Base-by-base conservation (phyloP, 2,329 filamentous ascomycete species). In the Orbilia oligospora region DNA sequence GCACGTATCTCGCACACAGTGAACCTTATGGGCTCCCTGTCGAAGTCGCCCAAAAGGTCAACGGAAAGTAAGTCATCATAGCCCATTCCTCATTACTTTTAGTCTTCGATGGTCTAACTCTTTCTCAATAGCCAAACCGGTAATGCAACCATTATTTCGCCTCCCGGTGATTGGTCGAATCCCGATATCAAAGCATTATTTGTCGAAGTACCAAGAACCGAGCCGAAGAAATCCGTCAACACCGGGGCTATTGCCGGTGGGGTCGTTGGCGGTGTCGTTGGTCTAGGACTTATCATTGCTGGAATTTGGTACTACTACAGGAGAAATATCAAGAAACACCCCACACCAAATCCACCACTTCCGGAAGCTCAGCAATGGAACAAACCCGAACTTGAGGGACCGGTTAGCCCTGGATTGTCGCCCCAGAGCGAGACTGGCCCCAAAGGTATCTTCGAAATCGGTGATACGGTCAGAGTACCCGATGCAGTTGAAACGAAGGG, bases 311-410 rank as follows among this genome's bases (percentile, higher is more conserved):
- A 36, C 22, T 55, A 71, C 30, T 64, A 77, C 22, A 33, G 67
- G 36, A 44, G 67, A 49, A 67, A 77, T 12, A 63, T 77, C 30
- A 67, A 63, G 67, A 66, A 71, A 46, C 18, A 24, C 20, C 67
- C 71, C 10, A 69, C 67, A 5, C 73, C 73, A 0, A 27, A 67
- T 27, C 67, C 67, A 20, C 73, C 73, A 51, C 73, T 69, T 1
- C 41, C 73, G 4, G 67, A 77, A 64, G 61, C 38, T 14, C 67
- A 71, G 33, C 73, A 77, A 49, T 77, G 73, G 73, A 53, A 61
- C 18, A 77, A 77, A n/a, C 73, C 73, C 18, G 73, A 77, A 55
- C 73, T 77, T 10, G 73, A 77, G 38, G 73, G 73, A n/a, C 22
- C 30, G 9, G 1, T 68, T 12, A 64, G 51, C 33, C 36, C 48